Conservation (phyloP, 352 stramenopile genomes). For the Pythium monospermum region DNA sequence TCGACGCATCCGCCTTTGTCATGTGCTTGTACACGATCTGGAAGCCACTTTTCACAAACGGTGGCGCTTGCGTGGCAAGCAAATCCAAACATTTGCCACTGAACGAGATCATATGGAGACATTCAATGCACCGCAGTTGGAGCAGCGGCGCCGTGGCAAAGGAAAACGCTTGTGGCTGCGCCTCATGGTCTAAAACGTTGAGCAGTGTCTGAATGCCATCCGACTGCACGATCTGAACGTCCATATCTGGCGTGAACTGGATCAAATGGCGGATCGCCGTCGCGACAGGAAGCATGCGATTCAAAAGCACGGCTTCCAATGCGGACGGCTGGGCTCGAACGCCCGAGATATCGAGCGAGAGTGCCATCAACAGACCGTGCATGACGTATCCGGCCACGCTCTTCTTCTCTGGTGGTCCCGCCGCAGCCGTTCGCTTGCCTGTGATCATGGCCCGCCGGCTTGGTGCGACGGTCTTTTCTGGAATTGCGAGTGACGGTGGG, state of each 20-base stretch:
- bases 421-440: conserved; percentile 16
- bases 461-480: conserved; percentile 19
- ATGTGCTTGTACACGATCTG: conserved; percentile 83
- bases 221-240: conserved; percentile 72
- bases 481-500: conserved; percentile 14
- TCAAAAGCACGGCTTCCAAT: conserved; percentile 62
- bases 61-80: conserved; percentile 66
- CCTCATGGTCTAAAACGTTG: conserved; percentile 78
- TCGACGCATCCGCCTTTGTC: conserved; percentile 69
- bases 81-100: conserved; percentile 75
- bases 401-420: conserved; percentile 33
- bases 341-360: conserved; percentile 69
- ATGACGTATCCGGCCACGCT: conserved; percentile 68
- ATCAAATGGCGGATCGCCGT: conserved; percentile 78
- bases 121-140: conserved; percentile 83
- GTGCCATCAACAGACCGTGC: conserved; percentile 55
- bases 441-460: conserved; percentile 15
- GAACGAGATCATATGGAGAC: conserved; percentile 85
- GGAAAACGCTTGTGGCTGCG: conserved; percentile 73
- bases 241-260: conserved; percentile 81
- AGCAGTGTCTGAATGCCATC: conserved; percentile 70
- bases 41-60: conserved; percentile 84
- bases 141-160: conserved; percentile 68
- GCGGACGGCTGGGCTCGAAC: conserved; percentile 63
- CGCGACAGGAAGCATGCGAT: conserved; percentile 68